These are phyloP conservation scores for Alternaria dauci DNA, from an alignment of 2,329 filamentous ascomycete genomes.

Conservation along the genomic window DNA sequence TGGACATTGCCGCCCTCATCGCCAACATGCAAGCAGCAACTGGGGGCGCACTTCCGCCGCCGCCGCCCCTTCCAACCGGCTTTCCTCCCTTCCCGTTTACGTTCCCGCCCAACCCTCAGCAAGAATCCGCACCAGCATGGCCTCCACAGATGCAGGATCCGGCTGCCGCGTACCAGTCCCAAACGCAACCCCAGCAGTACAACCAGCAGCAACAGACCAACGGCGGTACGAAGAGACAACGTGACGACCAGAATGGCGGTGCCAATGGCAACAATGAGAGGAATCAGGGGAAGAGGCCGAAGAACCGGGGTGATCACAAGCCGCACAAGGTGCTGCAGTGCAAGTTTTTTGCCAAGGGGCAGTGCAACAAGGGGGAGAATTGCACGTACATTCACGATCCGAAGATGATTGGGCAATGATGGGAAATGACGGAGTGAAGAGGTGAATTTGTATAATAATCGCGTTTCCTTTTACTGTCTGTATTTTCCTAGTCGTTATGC, in stretches of 20 bases:
- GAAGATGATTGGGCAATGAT: conserved; percentile 11
- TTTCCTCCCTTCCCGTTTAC: conserved; percentile 27
- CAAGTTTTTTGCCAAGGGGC: conserved; percentile 74
- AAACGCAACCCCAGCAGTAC: conserved; percentile 23
- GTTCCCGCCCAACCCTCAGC: conserved; percentile 24
- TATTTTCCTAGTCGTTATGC: conserved; percentile 23
- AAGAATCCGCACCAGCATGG: conserved; percentile 18
- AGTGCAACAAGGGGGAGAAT: conserved; percentile 75
- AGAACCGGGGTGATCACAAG: conserved; percentile 29
- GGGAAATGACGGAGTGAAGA: background rate
- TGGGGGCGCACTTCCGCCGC: conserved; percentile 29
- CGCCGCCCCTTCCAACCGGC: conserved; percentile 35
- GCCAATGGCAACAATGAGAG: conserved; percentile 37
- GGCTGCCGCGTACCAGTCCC: conserved; percentile 17
- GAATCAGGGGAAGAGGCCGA: conserved; percentile 63
- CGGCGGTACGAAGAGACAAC: conserved; percentile 47
- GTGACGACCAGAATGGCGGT: conserved; percentile 39
- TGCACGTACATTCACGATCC: conserved; percentile 76
- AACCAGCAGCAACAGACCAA: conserved; percentile 35
- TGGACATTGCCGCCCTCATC: conserved; percentile 37
- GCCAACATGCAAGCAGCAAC: conserved; percentile 34
- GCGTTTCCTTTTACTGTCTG: conserved; percentile 3
- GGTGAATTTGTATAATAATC: conserved; percentile 15
- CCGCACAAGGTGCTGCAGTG: conserved; percentile 62
- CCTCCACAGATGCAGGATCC: conserved; percentile 25